Evolutionary conservation across 176 grass and related monocot species (phyloP).

Genomic region (Pontederia paniculata): DNA sequence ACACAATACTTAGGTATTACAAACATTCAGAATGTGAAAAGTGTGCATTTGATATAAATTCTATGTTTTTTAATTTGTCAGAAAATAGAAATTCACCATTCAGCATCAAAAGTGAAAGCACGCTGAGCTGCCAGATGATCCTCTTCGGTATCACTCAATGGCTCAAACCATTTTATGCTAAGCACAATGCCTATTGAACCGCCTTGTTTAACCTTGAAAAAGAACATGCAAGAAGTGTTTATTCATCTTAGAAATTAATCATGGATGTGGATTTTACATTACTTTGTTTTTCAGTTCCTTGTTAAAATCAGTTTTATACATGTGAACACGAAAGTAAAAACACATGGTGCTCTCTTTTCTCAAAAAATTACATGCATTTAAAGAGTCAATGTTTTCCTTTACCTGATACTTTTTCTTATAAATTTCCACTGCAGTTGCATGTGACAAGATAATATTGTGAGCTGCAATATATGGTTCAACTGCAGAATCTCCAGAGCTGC

Average conservation of each 20-base stretch:
- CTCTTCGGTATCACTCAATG: constrained; percentile 29
- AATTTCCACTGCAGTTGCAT: constrained; percentile 34
- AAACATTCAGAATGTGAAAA: too few species aligned
- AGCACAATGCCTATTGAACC: constrained; percentile 38
- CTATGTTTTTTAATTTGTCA: constrained; percentile 1
- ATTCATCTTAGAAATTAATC: background rate
- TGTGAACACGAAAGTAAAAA: background rate
- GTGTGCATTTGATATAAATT: background rate
- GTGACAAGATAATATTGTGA: constrained; percentile 55
- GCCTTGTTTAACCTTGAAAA: constrained; percentile 30
- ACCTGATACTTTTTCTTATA: constrained; percentile 59
- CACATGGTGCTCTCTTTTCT: background rate
- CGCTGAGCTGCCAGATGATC: constrained; percentile 39
- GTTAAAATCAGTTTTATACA: too few species aligned
- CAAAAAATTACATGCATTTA: too few species aligned
- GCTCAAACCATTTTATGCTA: constrained; percentile 30
- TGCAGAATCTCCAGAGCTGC: constrained; percentile 30
- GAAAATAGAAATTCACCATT: constrained; percentile 33
- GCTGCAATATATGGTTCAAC: constrained; percentile 36
- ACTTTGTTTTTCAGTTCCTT: too few species aligned
- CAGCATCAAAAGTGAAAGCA: constrained; percentile 32
- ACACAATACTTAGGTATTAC: too few species aligned
- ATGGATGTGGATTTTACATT: too few species aligned
- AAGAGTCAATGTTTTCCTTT: background rate
- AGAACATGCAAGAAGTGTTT: background rate